These are phyloP conservation scores for Sanguinoderma infundibulare DNA, from an alignment of 1,284 basidiomycete genomes.

Conservation along the genomic window DNA sequence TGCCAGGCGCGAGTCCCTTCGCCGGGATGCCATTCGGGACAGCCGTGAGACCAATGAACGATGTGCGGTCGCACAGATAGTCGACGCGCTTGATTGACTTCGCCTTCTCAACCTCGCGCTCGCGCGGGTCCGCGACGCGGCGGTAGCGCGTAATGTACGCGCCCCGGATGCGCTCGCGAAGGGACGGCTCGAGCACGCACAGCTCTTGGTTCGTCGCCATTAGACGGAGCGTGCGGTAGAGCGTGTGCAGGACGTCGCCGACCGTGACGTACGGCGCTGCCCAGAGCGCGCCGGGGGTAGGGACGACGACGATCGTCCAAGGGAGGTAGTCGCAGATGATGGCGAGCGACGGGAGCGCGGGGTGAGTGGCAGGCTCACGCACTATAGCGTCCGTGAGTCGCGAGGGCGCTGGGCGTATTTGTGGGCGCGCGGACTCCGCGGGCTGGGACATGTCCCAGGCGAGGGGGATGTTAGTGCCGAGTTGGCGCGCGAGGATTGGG, in stretches of 20 bases:
- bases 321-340: slow-evolving; percentile 23
- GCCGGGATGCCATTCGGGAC: slow-evolving; percentile 24
- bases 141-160: slow-evolving; percentile 24
- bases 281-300: slow-evolving; percentile 17
- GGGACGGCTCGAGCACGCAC: slow-evolving; percentile 13
- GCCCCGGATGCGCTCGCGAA: slow-evolving; percentile 17
- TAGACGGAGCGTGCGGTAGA: slow-evolving; percentile 27
- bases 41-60: slow-evolving; percentile 27
- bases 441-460: slow-evolving; percentile 20
- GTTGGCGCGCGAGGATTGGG: slow-evolving; percentile 14
- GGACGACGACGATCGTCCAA: slow-evolving; percentile 20
- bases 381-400: slow-evolving; percentile 12
- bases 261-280: slow-evolving; percentile 26
- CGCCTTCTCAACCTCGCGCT: slow-evolving; percentile 21
- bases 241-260: slow-evolving; percentile 26
- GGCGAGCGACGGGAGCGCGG: slow-evolving; percentile 17
- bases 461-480: slow-evolving; percentile 12
- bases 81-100: slow-evolving; percentile 32
- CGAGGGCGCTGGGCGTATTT: neutral
- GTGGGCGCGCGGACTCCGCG: slow-evolving; percentile 13
- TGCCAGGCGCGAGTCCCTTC: slow-evolving; percentile 26
- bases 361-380: slow-evolving; percentile 17
- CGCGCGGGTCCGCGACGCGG: slow-evolving; percentile 13
- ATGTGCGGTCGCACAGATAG: slow-evolving; percentile 25
- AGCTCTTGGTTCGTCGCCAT: slow-evolving; percentile 19